phyloP scores from a whole-genome alignment of 345 rosid genomes.

The Pelargonium nanum region DNA sequence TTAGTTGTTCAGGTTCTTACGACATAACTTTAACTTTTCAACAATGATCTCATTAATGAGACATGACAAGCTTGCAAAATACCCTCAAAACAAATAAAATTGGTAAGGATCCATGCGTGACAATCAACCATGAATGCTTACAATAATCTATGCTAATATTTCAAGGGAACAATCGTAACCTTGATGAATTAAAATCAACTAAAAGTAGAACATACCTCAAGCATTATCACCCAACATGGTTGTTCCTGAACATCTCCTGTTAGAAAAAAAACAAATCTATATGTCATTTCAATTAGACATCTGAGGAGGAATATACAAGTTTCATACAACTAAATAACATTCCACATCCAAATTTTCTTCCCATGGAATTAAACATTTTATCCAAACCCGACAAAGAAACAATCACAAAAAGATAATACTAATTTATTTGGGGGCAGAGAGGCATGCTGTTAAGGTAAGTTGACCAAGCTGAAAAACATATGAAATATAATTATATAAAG shows the following conservation, averaged over 20 bases:
- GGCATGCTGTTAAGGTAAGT: too few species aligned
- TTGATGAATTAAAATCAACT: slow-evolving; percentile 1
- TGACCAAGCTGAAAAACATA: too few species aligned
- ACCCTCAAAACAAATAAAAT: background rate
- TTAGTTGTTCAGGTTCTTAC: background rate
- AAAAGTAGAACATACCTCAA: slow-evolving; percentile 50
- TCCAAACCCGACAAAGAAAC: too few species aligned
- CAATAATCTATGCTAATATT: slow-evolving; percentile 6
- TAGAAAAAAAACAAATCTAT: slow-evolving; percentile 8
- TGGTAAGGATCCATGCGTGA: too few species aligned
- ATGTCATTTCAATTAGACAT: background rate
- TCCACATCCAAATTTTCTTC: background rate
- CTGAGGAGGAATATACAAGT: background rate
- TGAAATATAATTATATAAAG: too few species aligned
- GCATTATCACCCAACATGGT: slow-evolving; percentile 96
- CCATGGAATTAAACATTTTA: too few species aligned
- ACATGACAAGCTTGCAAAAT: slow-evolving; percentile 4
- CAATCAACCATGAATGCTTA: background rate
- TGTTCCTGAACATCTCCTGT: slow-evolving; percentile 63
- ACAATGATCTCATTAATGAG: slow-evolving; percentile 3
- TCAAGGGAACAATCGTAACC: background rate
- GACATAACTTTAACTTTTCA: slow-evolving; percentile 8
- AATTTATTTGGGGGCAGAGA: too few species aligned
- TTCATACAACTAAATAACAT: background rate
- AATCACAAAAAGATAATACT: too few species aligned